Evolutionary conservation across 2,329 filamentous ascomycete species (phyloP).

Genomic region (Pyricularia grisea): DNA sequence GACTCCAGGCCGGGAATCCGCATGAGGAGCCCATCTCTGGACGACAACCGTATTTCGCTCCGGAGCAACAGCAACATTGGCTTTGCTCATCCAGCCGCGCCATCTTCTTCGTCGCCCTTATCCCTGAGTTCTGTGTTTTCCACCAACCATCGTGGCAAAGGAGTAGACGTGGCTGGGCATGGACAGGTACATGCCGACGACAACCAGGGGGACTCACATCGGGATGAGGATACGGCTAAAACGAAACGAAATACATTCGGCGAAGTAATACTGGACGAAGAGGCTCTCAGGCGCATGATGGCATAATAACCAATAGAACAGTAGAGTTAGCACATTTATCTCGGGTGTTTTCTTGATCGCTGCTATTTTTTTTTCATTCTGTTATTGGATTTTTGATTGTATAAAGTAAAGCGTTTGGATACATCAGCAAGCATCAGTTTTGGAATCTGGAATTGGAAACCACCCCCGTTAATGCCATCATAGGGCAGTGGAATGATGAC

Average conservation of each 20-base stretch:
- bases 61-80: slow-evolving; percentile 2
- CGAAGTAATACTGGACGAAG: not conserved
- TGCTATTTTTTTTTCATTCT: not conserved
- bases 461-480: not conserved
- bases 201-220: not conserved
- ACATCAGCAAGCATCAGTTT: not conserved
- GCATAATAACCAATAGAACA: not conserved
- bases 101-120: not conserved
- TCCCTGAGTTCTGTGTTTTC: not conserved
- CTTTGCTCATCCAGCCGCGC: not conserved
- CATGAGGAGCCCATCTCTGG: not conserved
- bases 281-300: not conserved
- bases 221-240: not conserved
- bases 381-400: not conserved
- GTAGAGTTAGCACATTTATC: not conserved
- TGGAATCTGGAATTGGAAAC: not conserved
- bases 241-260: not conserved
- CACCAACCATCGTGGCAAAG: not conserved
- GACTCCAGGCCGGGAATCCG: not conserved
- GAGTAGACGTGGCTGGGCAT: not conserved
- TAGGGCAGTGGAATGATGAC: not conserved
- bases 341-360: not conserved
- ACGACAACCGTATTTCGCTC: not conserved
- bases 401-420: not conserved
- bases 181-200: not conserved